A percentile compares a stretch with the other conserved stretches of the same genome.
Evolutionary conservation across 495 filamentous ascomycete species (phyloP).

Genomic region (Paragyromitra xinjiangensis): DNA sequence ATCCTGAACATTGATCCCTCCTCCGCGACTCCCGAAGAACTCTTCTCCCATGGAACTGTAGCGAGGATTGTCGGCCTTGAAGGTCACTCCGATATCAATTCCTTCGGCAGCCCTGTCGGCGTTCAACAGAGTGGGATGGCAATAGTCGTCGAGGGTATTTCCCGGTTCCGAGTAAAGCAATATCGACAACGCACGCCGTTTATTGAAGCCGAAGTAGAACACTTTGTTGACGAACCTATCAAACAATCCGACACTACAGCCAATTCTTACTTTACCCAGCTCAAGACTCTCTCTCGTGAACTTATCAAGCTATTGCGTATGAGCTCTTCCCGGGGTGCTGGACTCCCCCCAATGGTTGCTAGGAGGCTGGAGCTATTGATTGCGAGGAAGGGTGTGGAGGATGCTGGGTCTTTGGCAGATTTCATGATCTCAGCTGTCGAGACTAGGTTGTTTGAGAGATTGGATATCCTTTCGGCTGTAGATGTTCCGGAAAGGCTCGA

Average conservation of each 20-base stretch:
- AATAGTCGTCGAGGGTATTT: conserved; percentile 84
- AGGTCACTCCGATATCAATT: conserved; percentile 59
- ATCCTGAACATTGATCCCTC: conserved; percentile 65
- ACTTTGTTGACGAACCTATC: conserved; percentile 58
- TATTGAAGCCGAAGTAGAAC: conserved; percentile 77
- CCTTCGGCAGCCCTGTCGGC: conserved; percentile 37
- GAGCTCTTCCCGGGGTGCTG: conserved; percentile 69
- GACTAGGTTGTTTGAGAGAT: conserved; percentile 83
- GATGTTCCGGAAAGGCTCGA: conserved; percentile 79
- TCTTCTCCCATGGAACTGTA: conserved; percentile 71
- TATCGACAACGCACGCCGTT: conserved; percentile 80
- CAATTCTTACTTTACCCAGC: conserved; percentile 74
- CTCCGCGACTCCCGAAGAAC: conserved; percentile 69
- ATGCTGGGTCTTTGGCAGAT: conserved; percentile 90
- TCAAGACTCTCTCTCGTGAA: conserved; percentile 84
- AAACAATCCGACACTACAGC: conserved; percentile 66
- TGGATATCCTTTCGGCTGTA: conserved; percentile 79
- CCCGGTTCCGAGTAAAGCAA: conserved; percentile 77
- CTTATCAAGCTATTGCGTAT: conserved; percentile 80
- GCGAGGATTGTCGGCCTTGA: conserved; percentile 76
- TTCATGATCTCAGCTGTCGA: conserved; percentile 94
- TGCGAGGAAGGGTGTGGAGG: conserved; percentile 73
- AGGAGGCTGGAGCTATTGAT: conserved; percentile 87
- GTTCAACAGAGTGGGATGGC: conserved; percentile 58
- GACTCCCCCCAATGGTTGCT: conserved; percentile 81